Conservation (phyloP, 352 stramenopile genomes). For the Phytophthora aleatoria region DNA sequence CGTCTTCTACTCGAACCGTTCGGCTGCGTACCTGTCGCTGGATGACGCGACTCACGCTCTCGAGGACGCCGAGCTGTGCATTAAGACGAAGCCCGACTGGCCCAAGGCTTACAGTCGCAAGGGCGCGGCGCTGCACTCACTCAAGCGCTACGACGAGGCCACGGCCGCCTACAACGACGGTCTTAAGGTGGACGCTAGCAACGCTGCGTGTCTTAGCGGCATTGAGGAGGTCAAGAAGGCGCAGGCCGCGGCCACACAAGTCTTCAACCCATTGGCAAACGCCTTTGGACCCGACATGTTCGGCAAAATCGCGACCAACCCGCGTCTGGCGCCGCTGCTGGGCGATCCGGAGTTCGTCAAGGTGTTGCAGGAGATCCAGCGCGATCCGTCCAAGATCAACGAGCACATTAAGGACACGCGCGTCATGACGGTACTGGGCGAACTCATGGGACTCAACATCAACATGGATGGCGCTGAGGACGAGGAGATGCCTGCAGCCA, state of each 20-base stretch:
- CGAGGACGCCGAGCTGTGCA: conserved; percentile 96
- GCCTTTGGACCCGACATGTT: conserved; percentile 97
- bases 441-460: conserved; percentile 84
- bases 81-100: conserved; percentile 95
- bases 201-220: conserved; percentile 92
- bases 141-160: conserved; percentile 88
- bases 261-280: conserved; percentile 88
- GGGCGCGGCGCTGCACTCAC: conserved; percentile 96
- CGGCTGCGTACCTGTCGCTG: conserved; percentile 97
- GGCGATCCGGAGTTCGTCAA: conserved; percentile 92
- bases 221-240: conserved; percentile 94
- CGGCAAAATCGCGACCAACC: conserved; percentile 90
- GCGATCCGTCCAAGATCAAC: conserved; percentile 79
- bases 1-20: conserved; percentile 99
- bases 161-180: conserved; percentile 84
- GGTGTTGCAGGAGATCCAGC: conserved; percentile 78
- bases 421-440: conserved; percentile 87
- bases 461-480: conserved; percentile 63
- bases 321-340: conserved; percentile 87
- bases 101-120: conserved; percentile 98
- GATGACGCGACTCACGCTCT: conserved; percentile 93
- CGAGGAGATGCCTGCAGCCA: conserved; percentile 52
- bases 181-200: conserved; percentile 91
- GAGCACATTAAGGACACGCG: conserved; percentile 81
- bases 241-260: conserved; percentile 40